A percentile compares a stretch with the other conserved stretches of the same genome.
These are phyloP conservation scores for Galium porrigens DNA, from an alignment of 305 asterid species.

Conservation along the genomic window DNA sequence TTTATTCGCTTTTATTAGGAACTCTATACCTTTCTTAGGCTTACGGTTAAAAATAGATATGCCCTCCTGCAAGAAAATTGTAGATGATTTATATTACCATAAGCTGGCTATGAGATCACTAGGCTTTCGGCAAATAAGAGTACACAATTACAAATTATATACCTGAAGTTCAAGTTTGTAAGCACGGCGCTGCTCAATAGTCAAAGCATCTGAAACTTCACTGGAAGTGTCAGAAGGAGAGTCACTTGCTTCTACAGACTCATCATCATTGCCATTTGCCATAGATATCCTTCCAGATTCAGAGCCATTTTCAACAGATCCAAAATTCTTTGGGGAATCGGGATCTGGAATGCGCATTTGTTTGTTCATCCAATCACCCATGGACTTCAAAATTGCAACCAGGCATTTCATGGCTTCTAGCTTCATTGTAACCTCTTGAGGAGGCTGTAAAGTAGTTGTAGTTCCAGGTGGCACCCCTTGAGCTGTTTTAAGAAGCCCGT, in stretches of 20 bases:
- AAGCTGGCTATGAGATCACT: constrained; percentile 4
- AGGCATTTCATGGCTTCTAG: constrained; percentile 91
- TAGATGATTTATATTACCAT: constrained; percentile 19
- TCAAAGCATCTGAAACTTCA: constrained; percentile 81
- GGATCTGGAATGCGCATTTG: constrained; percentile 84
- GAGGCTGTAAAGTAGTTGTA: constrained; percentile 66
- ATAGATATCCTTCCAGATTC: constrained; percentile 48
- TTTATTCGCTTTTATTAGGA: constrained; percentile 83
- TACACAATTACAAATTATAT: constrained; percentile 18
- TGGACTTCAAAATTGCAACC: constrained; percentile 66
- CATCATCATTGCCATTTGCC: constrained; percentile 60
- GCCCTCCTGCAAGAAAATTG: constrained; percentile 78
- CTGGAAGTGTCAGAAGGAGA: constrained; percentile 73
- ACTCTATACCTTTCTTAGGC: constrained; percentile 92
- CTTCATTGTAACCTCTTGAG: constrained; percentile 76
- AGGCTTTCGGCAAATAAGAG: constrained; percentile 2
- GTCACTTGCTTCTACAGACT: constrained; percentile 60
- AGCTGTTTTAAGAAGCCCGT: constrained; percentile 98
- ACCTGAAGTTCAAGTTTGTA: constrained; percentile 97
- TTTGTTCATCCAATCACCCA: constrained; percentile 99
- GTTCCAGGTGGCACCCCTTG: constrained; percentile 95
- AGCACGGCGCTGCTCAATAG: constrained; percentile 95
- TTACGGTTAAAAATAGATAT: constrained; percentile 92
- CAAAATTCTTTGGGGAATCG: constrained; percentile 52
- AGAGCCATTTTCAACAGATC: constrained; percentile 41